These are phyloP conservation scores for Solanum etuberosum DNA, from an alignment of 257 asterid species.

Conservation along the genomic window DNA sequence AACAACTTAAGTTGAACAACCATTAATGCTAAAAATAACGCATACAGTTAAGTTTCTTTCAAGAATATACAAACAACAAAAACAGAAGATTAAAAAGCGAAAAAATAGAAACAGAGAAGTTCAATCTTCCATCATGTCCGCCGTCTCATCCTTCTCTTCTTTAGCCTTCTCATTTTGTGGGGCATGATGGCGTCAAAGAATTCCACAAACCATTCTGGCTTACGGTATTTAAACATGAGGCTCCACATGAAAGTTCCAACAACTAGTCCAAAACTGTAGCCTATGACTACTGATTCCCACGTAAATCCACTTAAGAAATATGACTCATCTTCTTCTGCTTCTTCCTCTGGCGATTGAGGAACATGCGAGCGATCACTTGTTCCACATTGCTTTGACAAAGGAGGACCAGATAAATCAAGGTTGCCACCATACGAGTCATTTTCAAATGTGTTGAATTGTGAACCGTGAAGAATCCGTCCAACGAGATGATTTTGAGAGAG, in stretches of 20 bases:
- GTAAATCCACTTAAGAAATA: neutral
- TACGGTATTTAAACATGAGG: neutral
- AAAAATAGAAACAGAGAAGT: too few species aligned
- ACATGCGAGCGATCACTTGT: too few species aligned
- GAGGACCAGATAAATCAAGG: too few species aligned
- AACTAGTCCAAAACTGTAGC: neutral
- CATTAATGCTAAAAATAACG: neutral
- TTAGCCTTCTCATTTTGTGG: neutral
- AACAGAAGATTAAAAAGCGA: too few species aligned
- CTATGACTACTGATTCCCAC: neutral
- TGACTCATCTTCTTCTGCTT: neutral
- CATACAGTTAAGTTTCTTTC: too few species aligned
- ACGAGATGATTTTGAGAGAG: neutral
- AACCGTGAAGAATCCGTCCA: neutral
- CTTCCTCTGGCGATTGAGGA: fast-evolving
- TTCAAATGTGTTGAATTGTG: neutral
- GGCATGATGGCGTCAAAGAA: neutral
- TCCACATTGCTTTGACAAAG: too few species aligned
- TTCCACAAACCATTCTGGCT: neutral
- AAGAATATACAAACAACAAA: too few species aligned
- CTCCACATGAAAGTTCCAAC: neutral
- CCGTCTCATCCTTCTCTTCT: neutral
- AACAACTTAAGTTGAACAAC: neutral
- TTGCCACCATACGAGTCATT: too few species aligned
- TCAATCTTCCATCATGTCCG: neutral